These are phyloP conservation scores for Tetracladium maxilliforme DNA, from an alignment of 2,329 filamentous ascomycete species.

Conservation along the genomic window DNA sequence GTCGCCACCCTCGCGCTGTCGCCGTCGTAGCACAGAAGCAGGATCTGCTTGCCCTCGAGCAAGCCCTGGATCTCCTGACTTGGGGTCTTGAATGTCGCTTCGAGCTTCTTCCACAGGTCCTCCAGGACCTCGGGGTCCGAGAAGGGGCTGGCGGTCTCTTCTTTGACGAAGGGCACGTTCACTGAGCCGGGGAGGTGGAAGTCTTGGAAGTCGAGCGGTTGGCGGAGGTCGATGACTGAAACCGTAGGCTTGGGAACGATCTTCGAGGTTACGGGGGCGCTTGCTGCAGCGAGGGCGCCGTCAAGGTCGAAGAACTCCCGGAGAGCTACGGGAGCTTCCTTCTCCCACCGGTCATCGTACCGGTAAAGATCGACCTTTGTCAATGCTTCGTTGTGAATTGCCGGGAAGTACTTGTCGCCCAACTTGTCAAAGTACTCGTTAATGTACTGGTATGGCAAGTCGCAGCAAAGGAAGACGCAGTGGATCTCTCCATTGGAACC, in stretches of 20 bases:
- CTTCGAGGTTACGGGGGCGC: constrained; percentile 10
- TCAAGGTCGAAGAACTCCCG: constrained; percentile 17
- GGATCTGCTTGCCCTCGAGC: constrained; percentile 17
- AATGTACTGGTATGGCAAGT: constrained; percentile 49
- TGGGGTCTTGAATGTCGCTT: constrained; percentile 21
- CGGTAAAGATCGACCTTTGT: constrained; percentile 33
- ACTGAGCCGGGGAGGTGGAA: constrained; percentile 27
- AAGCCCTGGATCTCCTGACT: constrained; percentile 7
- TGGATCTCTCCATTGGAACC: constrained; percentile 28
- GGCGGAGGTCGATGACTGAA: constrained; percentile 27
- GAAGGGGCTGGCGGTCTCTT: constrained; percentile 26
- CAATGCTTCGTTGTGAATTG: constrained; percentile 30
- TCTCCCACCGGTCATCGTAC: constrained; percentile 41
- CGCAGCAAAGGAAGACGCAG: constrained; percentile 47
- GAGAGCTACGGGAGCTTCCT: constrained; percentile 21
- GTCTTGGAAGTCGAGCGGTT: constrained; percentile 21
- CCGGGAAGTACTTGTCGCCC: constrained; percentile 27
- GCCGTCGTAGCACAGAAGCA: constrained; percentile 37
- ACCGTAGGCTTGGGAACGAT: constrained; percentile 10
- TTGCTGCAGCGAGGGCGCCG: no score
- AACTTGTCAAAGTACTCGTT: constrained; percentile 44
- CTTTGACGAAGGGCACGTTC: constrained; percentile 26
- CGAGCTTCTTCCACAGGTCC: constrained; percentile 29
- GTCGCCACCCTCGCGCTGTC: constrained; percentile 37
- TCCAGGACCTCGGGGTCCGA: constrained; percentile 24